A percentile compares a stretch with the other conserved stretches of the same genome.
Evolutionary conservation across 2,329 filamentous ascomycete genomes (phyloP).

Genomic region (Huntiella savannae): DNA sequence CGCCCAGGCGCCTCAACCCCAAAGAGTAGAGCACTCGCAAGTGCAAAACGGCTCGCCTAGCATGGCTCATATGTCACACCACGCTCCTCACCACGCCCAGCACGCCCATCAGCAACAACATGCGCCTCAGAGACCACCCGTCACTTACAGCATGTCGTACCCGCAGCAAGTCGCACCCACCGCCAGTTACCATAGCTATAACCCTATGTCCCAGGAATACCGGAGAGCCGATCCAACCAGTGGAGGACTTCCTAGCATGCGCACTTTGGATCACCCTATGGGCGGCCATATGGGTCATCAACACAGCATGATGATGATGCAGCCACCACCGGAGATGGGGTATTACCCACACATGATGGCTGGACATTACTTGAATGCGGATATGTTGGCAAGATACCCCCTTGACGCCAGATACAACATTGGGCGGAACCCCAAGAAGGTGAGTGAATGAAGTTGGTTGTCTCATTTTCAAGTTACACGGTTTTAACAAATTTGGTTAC

Average conservation of each 20-base stretch:
- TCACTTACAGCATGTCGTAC: slow-evolving; percentile 8
- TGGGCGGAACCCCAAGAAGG: slow-evolving; percentile 37
- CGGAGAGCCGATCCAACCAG: slow-evolving; percentile 6
- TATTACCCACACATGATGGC: slow-evolving; percentile 8
- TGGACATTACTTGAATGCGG: slow-evolving; percentile 21
- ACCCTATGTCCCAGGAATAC: slow-evolving; percentile 9
- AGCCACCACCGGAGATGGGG: slow-evolving; percentile 9
- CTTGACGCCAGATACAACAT: slow-evolving; percentile 30
- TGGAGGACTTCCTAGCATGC: slow-evolving; percentile 21
- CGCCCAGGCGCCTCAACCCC: slow-evolving; percentile 3
- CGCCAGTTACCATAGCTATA: slow-evolving; percentile 6
- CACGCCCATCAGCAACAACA: slow-evolving; percentile 6
- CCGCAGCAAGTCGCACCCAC: slow-evolving; percentile 5
- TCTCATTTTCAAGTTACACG: slow-evolving; percentile 5
- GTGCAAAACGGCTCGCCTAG: slow-evolving; percentile 6
- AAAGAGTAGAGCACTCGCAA: slow-evolving; percentile 8
- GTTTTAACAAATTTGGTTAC: slow-evolving; percentile 7
- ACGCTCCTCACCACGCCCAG: slow-evolving; percentile 2
- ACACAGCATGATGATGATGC: slow-evolving; percentile 9
- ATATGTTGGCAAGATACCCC: slow-evolving; percentile 26
- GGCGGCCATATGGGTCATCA: not conserved
- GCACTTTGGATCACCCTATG: slow-evolving; percentile 20
- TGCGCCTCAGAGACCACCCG: slow-evolving; percentile 5
- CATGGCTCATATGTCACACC: slow-evolving; percentile 5
- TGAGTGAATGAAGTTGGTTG: slow-evolving; percentile 11